Base-by-base conservation (phyloP, 441 rosid genomes). In the Iberis amara region DNA sequence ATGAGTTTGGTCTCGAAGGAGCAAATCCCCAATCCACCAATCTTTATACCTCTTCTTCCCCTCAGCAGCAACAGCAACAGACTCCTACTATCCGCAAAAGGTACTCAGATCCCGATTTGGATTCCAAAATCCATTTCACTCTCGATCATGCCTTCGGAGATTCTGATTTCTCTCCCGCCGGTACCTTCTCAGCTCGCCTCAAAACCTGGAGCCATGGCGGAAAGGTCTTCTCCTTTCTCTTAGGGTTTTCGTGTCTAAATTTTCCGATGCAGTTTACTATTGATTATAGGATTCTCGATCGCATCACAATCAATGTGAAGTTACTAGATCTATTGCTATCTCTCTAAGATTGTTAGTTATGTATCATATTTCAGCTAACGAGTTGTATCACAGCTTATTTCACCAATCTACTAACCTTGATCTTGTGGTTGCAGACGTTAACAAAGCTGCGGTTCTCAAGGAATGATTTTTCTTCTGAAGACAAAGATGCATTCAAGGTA, bases 111-210 rank as follows among this genome's bases (percentile, higher is more conserved):
- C 73, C 75, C 1, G 91, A 91, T 44, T 73, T 86, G 14, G 96
- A 91, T 57, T 91, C 95, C 10, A 91, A 83, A 79, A 72, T 91
- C 83, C 95, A 85, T 31, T 88, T 91, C 64, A 40, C 83, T n/a
- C 86, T 91, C 36, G 91, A 91, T 13, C 98, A 91, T 55, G 89
- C 95, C 51, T 85, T 91, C 24, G 95, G 94, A 0, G 95, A 88
- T 57, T 79, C 91, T 30, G 81, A 78, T 74, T 88, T 91, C 74
- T 65, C 71, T 21, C 74, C 79, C 9, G 94, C 94, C 26, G 95
- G 94, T 38, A 75, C 82, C 64, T 91, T 91, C 76, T 79, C 96
- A 10, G 95, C 94, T 53, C 96, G 96, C 52, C 83, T 92, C 71
- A 92, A 76, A 76, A 74, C 85, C 15, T 76, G 80, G 77, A 77